Conservation (phyloP, 169 alveolate species). For the Eimeria brunetti region DNA sequence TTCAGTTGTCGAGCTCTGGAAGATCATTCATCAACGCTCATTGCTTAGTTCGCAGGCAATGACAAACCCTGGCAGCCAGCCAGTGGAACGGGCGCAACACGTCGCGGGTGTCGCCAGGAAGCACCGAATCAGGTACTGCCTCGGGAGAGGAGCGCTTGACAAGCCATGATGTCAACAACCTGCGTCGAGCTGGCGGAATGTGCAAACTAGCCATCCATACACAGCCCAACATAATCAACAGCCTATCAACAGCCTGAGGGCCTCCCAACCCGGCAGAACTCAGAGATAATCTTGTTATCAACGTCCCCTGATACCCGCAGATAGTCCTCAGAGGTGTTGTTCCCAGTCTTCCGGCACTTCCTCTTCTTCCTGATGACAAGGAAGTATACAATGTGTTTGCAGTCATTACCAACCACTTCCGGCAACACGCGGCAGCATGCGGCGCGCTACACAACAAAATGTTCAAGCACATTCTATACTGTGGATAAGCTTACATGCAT, state of each 20-base stretch:
- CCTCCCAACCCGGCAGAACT: background rate
- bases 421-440: background rate
- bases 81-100: slow-evolving; percentile 16
- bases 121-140: background rate
- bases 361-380: slow-evolving; percentile 47
- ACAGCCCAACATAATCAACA: background rate
- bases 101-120: background rate
- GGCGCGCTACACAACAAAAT: background rate
- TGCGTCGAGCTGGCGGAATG: background rate
- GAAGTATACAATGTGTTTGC: background rate
- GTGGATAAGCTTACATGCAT: slow-evolving; percentile 17
- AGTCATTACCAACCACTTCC: background rate
- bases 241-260: background rate
- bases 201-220: background rate
- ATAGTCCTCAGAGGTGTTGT: slow-evolving; percentile 42
- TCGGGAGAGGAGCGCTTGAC: slow-evolving; percentile 26
- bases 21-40: background rate
- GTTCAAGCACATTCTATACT: background rate
- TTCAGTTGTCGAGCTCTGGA: background rate
- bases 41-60: slow-evolving; percentile 27
- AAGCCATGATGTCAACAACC: slow-evolving; percentile 1
- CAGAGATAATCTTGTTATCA: background rate
- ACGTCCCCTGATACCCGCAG: background rate
- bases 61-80: slow-evolving; percentile 55
- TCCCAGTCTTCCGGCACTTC: slow-evolving; percentile 80